Percentiles rank a stretch among this genome's conserved stretches.
Evolutionary conservation across 2,329 filamentous ascomycete species (phyloP).

Genomic region (Hypoxylon sp.): DNA sequence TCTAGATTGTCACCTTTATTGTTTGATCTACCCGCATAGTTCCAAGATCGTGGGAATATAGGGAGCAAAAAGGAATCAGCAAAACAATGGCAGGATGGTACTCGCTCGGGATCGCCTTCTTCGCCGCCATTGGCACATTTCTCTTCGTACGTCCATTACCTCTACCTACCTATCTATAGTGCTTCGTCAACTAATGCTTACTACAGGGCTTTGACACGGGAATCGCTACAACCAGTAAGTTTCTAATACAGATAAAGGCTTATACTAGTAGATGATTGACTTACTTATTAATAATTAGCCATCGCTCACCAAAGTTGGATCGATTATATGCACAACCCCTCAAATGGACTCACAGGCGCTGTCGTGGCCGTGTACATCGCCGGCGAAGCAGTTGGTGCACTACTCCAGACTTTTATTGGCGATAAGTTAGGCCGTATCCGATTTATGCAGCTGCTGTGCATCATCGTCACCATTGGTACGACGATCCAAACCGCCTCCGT

Average conservation of each 20-base stretch:
- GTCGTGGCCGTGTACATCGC: slow-evolving; percentile 68
- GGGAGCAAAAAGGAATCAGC: slow-evolving; percentile 11
- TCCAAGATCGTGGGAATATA: too few relatives aligned
- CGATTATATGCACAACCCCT: slow-evolving; percentile 65
- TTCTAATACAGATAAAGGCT: background rate
- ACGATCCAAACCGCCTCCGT: slow-evolving; percentile 62
- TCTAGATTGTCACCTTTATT: too few relatives aligned
- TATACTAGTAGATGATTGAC: background rate
- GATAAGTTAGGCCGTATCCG: slow-evolving; percentile 62
- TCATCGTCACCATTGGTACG: slow-evolving; percentile 63
- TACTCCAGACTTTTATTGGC: slow-evolving; percentile 61
- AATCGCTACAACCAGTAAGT: slow-evolving; percentile 65
- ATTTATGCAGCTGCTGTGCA: slow-evolving; percentile 63
- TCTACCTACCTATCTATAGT: background rate
- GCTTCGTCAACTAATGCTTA: background rate
- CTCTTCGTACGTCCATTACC: slow-evolving; percentile 56
- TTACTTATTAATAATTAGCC: slow-evolving; percentile 46
- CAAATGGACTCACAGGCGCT: slow-evolving; percentile 61
- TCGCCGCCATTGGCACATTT: slow-evolving; percentile 67
- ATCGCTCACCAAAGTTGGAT: slow-evolving; percentile 69
- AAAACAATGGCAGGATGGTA: slow-evolving; percentile 46
- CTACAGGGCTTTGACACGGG: slow-evolving; percentile 65
- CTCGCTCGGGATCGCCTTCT: slow-evolving; percentile 60
- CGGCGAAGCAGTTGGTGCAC: slow-evolving; percentile 64
- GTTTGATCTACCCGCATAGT: too few relatives aligned